phyloP scores from a whole-genome alignment of 2,329 filamentous ascomycete genomes.

The Stemphylium lycopersici region DNA sequence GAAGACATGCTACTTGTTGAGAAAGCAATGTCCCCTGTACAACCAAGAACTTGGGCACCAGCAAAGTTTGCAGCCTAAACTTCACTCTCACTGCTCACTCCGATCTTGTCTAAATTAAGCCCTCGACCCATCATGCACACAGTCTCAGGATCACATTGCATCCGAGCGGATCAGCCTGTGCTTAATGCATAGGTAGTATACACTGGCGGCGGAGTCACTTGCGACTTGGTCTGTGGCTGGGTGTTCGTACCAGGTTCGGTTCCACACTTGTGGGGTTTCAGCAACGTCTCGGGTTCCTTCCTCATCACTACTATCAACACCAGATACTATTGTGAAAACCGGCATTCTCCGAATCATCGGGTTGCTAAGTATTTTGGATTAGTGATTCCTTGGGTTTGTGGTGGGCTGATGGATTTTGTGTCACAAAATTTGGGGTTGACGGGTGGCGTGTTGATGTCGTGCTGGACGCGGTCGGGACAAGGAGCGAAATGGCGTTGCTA shows the following conservation, averaged over 20 bases:
- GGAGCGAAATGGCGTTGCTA: not conserved
- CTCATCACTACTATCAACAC: conserved; percentile 6
- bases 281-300: conserved; percentile 18
- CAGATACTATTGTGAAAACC: conserved; percentile 9
- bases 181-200: conserved; percentile 22
- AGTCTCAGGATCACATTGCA: conserved; percentile 19
- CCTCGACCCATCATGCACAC: conserved; percentile 8
- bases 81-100: not conserved
- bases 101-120: not conserved
- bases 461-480: not conserved
- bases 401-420: not conserved
- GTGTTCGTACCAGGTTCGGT: conserved; percentile 19
- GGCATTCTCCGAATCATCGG: not conserved
- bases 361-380: no score
- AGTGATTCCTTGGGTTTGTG: no score
- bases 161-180: conserved; percentile 10
- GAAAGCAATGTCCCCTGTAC: no score
- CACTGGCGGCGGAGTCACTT: not conserved
- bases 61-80: no score
- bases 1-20: no score
- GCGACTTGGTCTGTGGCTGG: conserved; percentile 12
- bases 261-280: conserved; percentile 27
- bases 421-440: not conserved
- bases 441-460: not conserved
- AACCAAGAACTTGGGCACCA: no score